A percentile compares a stretch with the other conserved stretches of the same genome.
Conservation (phyloP, 352 stramenopile genomes). For the Pythium periplocum region DNA sequence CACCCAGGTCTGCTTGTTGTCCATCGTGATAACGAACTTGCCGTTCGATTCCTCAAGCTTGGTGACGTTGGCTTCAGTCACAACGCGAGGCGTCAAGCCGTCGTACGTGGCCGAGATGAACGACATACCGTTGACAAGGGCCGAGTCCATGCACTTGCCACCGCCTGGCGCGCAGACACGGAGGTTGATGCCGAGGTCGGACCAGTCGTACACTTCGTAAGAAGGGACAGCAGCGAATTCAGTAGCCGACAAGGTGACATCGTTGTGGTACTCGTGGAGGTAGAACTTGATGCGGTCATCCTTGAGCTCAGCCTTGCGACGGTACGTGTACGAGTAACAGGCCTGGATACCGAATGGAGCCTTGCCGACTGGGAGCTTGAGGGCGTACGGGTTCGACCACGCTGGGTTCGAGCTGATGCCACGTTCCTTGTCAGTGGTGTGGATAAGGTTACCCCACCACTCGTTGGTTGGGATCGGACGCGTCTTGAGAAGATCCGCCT, state of each 20-base stretch:
- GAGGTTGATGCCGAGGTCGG: constrained; percentile 53
- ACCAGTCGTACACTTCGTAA: constrained; percentile 65
- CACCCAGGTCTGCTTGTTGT: constrained; percentile 76
- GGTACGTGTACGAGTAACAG: constrained; percentile 63
- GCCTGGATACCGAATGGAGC: constrained; percentile 46
- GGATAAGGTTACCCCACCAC: constrained; percentile 79
- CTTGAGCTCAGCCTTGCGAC: constrained; percentile 28
- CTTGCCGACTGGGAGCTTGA: constrained; percentile 36
- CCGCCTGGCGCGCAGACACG: constrained; percentile 33
- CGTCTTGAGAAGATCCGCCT: constrained; percentile 32
- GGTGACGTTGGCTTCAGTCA: constrained; percentile 43
- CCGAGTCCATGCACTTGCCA: constrained; percentile 44
- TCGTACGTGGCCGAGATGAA: constrained; percentile 64
- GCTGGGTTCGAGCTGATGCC: constrained; percentile 36
- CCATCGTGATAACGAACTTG: constrained; percentile 56
- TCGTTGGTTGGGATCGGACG: constrained; percentile 70
- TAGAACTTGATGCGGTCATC: constrained; percentile 57
- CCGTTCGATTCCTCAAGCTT: constrained; percentile 26
- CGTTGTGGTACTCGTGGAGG: constrained; percentile 53
- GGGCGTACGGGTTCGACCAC: constrained; percentile 64
- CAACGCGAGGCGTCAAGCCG: constrained; percentile 43
- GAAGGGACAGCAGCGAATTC: constrained; percentile 49
- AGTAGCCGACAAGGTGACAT: constrained; percentile 53
- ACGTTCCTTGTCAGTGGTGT: constrained; percentile 35
- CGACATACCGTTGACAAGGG: constrained; percentile 65